phyloP scores from a whole-genome alignment of 441 rosid genomes.

The California macrophylla region DNA sequence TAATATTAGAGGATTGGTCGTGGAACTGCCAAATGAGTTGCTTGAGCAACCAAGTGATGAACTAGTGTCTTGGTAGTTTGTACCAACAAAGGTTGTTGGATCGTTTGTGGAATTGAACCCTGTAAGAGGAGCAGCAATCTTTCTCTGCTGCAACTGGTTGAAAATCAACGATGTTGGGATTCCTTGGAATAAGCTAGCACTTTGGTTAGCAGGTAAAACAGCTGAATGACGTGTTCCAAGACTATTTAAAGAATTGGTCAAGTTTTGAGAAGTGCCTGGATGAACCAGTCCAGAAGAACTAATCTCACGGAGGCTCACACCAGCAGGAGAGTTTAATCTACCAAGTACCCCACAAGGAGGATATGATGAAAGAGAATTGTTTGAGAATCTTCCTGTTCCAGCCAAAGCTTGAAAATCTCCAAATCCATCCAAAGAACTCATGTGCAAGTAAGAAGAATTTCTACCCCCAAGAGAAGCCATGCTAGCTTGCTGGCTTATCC shows the following conservation, averaged over 20 bases:
- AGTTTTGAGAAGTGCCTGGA: constrained; percentile 30
- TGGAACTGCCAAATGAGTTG: constrained; percentile 29
- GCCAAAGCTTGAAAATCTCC: constrained; percentile 47
- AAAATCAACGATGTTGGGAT: constrained; percentile 48
- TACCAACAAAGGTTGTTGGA: constrained; percentile 26
- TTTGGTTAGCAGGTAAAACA: constrained; percentile 31
- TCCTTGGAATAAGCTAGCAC: constrained; percentile 49
- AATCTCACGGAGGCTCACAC: constrained; percentile 50
- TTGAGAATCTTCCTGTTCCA: constrained; percentile 43
- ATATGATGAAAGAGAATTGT: constrained; percentile 36
- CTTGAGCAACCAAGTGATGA: constrained; percentile 27
- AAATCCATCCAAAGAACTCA: constrained; percentile 39
- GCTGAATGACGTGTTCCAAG: constrained; percentile 34
- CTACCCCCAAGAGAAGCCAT: constrained; percentile 56
- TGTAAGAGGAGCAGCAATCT: constrained; percentile 28
- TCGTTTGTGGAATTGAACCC: constrained; percentile 26
- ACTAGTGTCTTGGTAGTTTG: constrained; percentile 31
- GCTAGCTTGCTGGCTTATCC: constrained; percentile 61
- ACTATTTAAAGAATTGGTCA: constrained; percentile 34
- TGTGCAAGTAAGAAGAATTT: constrained; percentile 49
- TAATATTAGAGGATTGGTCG: constrained; percentile 25
- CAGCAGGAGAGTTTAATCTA: constrained; percentile 49
- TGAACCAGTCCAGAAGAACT: constrained; percentile 44
- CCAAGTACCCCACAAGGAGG: constrained; percentile 57
- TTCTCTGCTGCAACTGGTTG: constrained; percentile 40